These are phyloP conservation scores for Neodidymelliopsis sp. DNA, from an alignment of 2,329 filamentous ascomycete species.

Conservation along the genomic window DNA sequence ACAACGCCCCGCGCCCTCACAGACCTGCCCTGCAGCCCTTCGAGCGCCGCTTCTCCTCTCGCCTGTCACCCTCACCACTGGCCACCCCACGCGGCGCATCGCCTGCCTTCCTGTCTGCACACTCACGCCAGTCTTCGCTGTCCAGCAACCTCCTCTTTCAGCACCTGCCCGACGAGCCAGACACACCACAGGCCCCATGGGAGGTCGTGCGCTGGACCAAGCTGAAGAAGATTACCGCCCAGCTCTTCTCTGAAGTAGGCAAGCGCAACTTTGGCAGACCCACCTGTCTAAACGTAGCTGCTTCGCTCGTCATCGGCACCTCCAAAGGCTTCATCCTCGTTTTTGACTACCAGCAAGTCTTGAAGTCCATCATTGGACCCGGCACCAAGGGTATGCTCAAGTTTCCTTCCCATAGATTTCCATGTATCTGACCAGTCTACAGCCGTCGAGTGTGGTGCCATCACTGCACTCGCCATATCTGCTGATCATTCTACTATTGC, in stretches of 20 bases:
- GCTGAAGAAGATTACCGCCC: conserved; percentile 84
- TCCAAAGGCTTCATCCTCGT: conserved; percentile 93
- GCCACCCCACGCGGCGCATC: conserved; percentile 72
- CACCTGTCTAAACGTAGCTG: conserved; percentile 87
- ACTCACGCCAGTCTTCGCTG: conserved; percentile 82
- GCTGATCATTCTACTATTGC: conserved; percentile 93
- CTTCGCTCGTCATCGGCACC: conserved; percentile 88
- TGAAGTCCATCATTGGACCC: conserved; percentile 92
- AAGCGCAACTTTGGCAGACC: conserved; percentile 91
- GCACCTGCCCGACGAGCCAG: conserved; percentile 62
- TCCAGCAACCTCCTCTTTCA: conserved; percentile 71
- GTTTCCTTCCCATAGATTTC: too few species aligned
- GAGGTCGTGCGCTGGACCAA: conserved; percentile 97
- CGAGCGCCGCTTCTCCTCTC: conserved; percentile 91
- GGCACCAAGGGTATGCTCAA: conserved; percentile 78
- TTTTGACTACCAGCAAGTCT: conserved; percentile 96
- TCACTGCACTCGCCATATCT: conserved; percentile 88
- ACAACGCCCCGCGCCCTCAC: conserved; percentile 73
- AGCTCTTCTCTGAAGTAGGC: conserved; percentile 91
- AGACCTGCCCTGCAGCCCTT: conserved; percentile 90
- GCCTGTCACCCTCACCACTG: conserved; percentile 71
- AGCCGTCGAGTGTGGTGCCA: conserved; percentile 89
- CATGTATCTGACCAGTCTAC: conserved; percentile 10
- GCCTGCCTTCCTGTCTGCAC: conserved; percentile 76
- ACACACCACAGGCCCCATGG: conserved; percentile 84